Percentiles rank a stretch among this genome's conserved stretches.
phyloP scores from a whole-genome alignment of 164 flowering plant genomes.

The Sextonia rubra region DNA sequence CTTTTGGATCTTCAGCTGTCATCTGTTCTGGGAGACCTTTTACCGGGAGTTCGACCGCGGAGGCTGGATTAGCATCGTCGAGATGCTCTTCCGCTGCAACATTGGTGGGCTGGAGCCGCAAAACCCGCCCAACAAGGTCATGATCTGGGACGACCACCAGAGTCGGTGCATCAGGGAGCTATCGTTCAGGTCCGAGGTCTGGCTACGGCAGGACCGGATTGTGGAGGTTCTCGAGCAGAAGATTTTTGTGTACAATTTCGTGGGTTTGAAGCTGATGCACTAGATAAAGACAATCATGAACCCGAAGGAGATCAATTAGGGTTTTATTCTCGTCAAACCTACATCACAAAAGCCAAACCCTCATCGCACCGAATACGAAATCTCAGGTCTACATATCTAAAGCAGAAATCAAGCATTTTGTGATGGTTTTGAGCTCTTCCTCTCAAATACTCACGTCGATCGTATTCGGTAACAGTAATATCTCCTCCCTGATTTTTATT shows the following conservation, averaged over 20 bases:
- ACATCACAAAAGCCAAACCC: too few species aligned
- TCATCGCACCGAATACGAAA: too few species aligned
- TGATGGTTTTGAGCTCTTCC: too few species aligned
- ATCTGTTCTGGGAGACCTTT: conserved; percentile 52
- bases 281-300: conserved; percentile 75
- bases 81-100: conserved; percentile 74
- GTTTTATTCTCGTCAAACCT: too few species aligned
- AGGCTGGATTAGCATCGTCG: conserved; percentile 28
- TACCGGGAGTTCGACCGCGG: conserved; percentile 43
- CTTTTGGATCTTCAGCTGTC: conserved; percentile 58
- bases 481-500: too few species aligned
- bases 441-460: too few species aligned
- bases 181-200: conserved; percentile 69
- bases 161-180: conserved; percentile 62
- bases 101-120: conserved; percentile 61
- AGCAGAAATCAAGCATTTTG: too few species aligned
- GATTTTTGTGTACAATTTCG: conserved; percentile 63
- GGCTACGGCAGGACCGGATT: conserved; percentile 61
- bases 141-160: conserved; percentile 71
- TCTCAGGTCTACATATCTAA: too few species aligned
- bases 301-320: too few species aligned
- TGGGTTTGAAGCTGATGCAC: conserved; percentile 57
- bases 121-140: conserved; percentile 51
- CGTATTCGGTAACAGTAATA: too few species aligned
- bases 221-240: conserved; percentile 59